Percentiles rank a stretch among this genome's conserved stretches.
Evolutionary conservation across 371 early-diverging fungal genomes (phyloP).

Genomic region (Mucor velutinosus): DNA sequence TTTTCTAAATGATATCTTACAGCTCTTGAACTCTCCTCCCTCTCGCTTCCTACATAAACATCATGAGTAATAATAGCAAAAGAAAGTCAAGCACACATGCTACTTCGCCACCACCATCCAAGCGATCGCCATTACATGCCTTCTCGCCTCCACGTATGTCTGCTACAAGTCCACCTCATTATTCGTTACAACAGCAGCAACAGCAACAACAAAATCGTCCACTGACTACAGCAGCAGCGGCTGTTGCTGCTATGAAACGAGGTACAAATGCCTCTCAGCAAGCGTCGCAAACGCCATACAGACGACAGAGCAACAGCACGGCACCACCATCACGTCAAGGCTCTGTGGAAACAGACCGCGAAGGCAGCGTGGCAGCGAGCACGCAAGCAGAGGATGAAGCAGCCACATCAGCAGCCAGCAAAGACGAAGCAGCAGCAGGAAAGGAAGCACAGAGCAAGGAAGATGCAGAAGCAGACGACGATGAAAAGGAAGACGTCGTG

Average conservation of each 20-base stretch:
- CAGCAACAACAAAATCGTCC: slow-evolving; percentile 23
- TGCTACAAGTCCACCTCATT: slow-evolving; percentile 27
- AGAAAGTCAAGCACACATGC: slow-evolving; percentile 22
- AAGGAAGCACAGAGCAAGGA: slow-evolving; percentile 26
- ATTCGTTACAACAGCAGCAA: neutral
- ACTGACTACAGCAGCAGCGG: slow-evolving; percentile 41
- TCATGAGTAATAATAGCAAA: slow-evolving; percentile 6
- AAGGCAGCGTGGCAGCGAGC: slow-evolving; percentile 27
- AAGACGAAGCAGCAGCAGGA: slow-evolving; percentile 29
- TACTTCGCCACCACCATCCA: slow-evolving; percentile 24
- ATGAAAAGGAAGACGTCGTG: slow-evolving; percentile 45
- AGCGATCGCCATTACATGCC: slow-evolving; percentile 15
- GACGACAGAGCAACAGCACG: slow-evolving; percentile 25
- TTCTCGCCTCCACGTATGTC: slow-evolving; percentile 36
- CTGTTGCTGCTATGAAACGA: slow-evolving; percentile 42
- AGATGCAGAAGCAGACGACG: slow-evolving; percentile 48
- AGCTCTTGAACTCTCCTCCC: too few relatives aligned
- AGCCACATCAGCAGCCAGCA: slow-evolving; percentile 31
- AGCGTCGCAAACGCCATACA: slow-evolving; percentile 8
- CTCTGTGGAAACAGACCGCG: slow-evolving; percentile 48
- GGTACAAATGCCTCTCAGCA: neutral
- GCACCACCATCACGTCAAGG: slow-evolving; percentile 41
- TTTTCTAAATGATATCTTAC: neutral
- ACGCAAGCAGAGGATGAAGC: slow-evolving; percentile 24
- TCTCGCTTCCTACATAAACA: neutral